A percentile compares a stretch with the other conserved stretches of the same genome.
These are phyloP conservation scores for Phytopythium ostracodes DNA, from an alignment of 352 stramenopile genomes.

Conservation along the genomic window DNA sequence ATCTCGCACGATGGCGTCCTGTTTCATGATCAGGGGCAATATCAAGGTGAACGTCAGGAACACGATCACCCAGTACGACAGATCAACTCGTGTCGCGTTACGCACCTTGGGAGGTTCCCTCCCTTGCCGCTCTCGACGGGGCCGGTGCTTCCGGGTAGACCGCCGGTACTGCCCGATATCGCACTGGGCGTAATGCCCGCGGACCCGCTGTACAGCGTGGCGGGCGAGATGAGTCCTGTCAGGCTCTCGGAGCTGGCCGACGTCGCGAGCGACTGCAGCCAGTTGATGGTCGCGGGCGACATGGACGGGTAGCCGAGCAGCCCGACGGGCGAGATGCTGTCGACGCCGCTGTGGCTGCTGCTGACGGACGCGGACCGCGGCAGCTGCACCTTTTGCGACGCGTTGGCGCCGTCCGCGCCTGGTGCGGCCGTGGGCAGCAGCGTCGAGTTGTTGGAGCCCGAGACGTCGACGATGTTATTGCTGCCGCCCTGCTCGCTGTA, in stretches of 20 bases:
- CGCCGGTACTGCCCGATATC: conserved; percentile 8
- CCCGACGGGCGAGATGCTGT: conserved; percentile 53
- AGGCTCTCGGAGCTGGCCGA: conserved; percentile 63
- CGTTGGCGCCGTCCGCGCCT: background rate
- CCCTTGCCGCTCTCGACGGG: conserved; percentile 14
- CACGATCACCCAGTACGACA: background rate
- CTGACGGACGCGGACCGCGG: conserved; percentile 38
- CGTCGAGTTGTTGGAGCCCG: conserved; percentile 1
- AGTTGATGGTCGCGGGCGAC: conserved; percentile 74
- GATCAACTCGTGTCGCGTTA: background rate
- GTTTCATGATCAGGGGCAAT: conserved; percentile 1
- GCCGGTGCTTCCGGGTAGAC: conserved; percentile 12
- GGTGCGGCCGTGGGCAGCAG: background rate
- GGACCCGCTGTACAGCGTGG: conserved; percentile 31
- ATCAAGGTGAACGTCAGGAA: background rate
- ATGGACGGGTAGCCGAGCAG: conserved; percentile 56
- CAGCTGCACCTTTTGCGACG: conserved; percentile 39
- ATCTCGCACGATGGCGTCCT: conserved; percentile 67
- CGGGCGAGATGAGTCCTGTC: conserved; percentile 52
- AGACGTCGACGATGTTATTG: background rate
- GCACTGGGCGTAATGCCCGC: conserved; percentile 10
- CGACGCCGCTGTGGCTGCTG: conserved; percentile 33
- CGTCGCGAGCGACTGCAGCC: conserved; percentile 71
- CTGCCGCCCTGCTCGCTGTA: conserved; percentile 5
- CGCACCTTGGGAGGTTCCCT: conserved; percentile 27